A percentile compares a stretch with the other conserved stretches of the same genome.
phyloP scores from a whole-genome alignment of 768 basidiomycete genomes.

The Leccinum olivaceopallidum region DNA sequence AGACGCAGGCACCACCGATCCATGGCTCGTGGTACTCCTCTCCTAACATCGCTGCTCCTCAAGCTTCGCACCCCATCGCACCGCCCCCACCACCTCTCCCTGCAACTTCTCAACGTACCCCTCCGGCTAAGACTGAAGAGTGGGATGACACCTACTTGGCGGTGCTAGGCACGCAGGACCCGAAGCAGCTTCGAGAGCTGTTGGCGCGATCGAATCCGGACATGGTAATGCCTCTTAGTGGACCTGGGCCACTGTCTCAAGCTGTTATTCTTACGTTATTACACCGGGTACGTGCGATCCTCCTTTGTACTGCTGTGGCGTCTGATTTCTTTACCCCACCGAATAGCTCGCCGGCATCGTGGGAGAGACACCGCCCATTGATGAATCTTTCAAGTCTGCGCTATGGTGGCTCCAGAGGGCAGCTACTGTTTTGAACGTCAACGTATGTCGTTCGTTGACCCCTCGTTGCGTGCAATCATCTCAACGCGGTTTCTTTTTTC shows the following conservation, averaged over 20 bases:
- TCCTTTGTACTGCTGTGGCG: neutral
- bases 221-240: constrained; percentile 74
- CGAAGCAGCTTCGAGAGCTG: constrained; percentile 71
- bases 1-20: constrained; percentile 31
- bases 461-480: neutral
- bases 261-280: constrained; percentile 83
- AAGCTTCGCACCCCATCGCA: constrained; percentile 77
- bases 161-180: constrained; percentile 74
- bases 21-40: constrained; percentile 56
- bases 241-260: constrained; percentile 71
- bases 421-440: constrained; percentile 67
- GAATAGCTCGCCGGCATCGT: constrained; percentile 69
- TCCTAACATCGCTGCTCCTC: constrained; percentile 71
- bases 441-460: constrained; percentile 42
- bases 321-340: constrained; percentile 3
- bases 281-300: constrained; percentile 60
- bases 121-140: constrained; percentile 64
- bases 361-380: constrained; percentile 72
- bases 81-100: constrained; percentile 52
- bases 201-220: constrained; percentile 76
- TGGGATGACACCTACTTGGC: constrained; percentile 86
- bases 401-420: constrained; percentile 89
- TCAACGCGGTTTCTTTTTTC: neutral
- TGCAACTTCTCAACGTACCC: constrained; percentile 46
- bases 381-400: constrained; percentile 79